Base-by-base conservation (phyloP, 2,329 filamentous ascomycete genomes). In the Colletotrichum sp. region DNA sequence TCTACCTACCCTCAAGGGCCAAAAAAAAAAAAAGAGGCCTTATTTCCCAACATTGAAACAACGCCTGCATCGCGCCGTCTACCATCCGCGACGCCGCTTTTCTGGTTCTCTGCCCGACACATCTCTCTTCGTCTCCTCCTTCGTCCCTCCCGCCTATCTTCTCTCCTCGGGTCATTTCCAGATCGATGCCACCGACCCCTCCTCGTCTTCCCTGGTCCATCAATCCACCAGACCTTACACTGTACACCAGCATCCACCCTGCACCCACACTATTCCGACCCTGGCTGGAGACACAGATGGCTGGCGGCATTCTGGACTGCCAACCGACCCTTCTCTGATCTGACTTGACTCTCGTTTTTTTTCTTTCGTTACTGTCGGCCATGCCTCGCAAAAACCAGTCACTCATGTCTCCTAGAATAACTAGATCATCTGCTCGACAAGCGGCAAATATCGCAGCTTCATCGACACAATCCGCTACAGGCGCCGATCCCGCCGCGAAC, bases 331-430 rank as follows among this genome's bases (percentile, higher is more conserved):
- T 52, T 28, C 73, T 28, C 73, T 24, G 48, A 64, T n/a, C 43
- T 69, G 73, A 69, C 66, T 67, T 72, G 30, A 56, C 64, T 66
- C 70, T 77, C 69, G 75, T 69, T 69, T 71, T 78, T 78, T 71
- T 58, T 58, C 66, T 65, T 60, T n/a, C 43, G n/a, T 65, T 66
- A 55, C 38, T 58, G 71, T 58, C 60, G 71, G 61, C 66, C 30
- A 75, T 76, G 71, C 71, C 67, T 74, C 71, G 52, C 30, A 71
- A 78, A 77, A 81, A 73, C 79, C 78, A 82, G 83, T 84, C 84
- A 93, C 95, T 96, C 93, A 98, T 98, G 96, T 95, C 95, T 92
- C 89, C 93, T 91, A 98, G 96, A 95, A 93, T 97, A 83, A 98
- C 96, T 90, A 95, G 96, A 89, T 97, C 96, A 83, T 94, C 96